These are phyloP conservation scores for Gracilaria vermiculophylla DNA, from an alignment of 23 red algal species.

Conservation along the genomic window DNA sequence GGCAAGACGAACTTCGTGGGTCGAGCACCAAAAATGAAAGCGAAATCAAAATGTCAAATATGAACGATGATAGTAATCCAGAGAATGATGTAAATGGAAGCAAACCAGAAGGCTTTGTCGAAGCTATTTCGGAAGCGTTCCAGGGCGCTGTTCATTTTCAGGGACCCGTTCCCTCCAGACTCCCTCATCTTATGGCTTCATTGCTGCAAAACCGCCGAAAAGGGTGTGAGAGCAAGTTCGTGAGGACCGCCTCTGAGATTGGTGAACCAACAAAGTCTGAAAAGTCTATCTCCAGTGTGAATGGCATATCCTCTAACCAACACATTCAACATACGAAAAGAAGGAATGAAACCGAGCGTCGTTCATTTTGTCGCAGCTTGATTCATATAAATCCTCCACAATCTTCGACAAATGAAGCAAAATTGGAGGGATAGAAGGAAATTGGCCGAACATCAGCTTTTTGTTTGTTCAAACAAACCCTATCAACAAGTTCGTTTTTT, in stretches of 20 bases:
- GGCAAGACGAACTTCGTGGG: neutral
- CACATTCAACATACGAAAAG: neutral
- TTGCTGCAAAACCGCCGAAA: neutral
- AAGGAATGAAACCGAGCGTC: neutral
- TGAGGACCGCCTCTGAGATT: too few species aligned
- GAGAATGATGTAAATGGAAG: neutral
- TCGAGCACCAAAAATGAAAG: neutral
- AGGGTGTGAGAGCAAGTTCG: too few species aligned
- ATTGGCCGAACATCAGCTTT: too few species aligned
- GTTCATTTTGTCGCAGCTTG: constrained; percentile 11
- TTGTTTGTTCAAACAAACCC: too few species aligned
- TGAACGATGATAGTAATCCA: neutral
- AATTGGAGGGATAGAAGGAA: neutral
- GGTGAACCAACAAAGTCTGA: neutral
- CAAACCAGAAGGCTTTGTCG: neutral
- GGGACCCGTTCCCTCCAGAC: constrained; percentile 16
- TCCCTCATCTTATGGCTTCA: neutral
- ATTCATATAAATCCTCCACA: neutral
- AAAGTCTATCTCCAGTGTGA: neutral
- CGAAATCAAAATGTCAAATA: neutral
- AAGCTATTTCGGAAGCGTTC: neutral
- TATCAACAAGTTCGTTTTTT: too few species aligned
- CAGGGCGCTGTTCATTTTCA: constrained; percentile 33
- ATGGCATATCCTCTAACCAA: neutral
- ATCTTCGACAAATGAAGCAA: neutral